Evolutionary conservation across 805 yeast species (phyloP).

Genomic region (Torulaspora indica): DNA sequence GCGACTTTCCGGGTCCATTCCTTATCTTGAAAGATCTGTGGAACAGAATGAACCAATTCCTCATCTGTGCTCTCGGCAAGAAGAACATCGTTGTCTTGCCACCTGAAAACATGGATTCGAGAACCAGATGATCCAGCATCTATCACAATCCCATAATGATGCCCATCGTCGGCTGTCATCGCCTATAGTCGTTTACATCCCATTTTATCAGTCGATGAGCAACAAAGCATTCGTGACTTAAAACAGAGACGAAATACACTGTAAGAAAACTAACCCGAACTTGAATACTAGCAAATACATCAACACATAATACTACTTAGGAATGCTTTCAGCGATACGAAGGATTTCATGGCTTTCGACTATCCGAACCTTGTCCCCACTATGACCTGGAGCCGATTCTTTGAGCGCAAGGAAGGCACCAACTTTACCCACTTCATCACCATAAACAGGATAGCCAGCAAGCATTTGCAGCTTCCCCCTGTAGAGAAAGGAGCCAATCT

Average conservation of each 20-base stretch:
- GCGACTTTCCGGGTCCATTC: constrained; percentile 67
- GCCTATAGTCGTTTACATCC: not conserved
- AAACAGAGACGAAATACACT: not conserved
- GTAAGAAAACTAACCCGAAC: not conserved
- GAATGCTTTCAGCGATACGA: constrained; percentile 15
- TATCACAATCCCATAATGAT: constrained; percentile 74
- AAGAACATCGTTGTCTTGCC: constrained; percentile 52
- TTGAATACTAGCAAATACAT: not conserved
- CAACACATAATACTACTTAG: not conserved
- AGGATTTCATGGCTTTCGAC: constrained; percentile 32
- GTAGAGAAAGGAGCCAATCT: constrained; percentile 35
- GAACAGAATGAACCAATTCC: constrained; percentile 51
- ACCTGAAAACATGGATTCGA: constrained; percentile 73
- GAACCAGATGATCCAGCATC: constrained; percentile 98
- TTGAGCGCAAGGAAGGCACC: constrained; percentile 44
- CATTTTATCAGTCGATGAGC: not conserved
- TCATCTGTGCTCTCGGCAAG: constrained; percentile 18
- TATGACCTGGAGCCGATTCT: constrained; percentile 11
- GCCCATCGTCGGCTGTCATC: constrained; percentile 8
- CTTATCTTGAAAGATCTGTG: constrained; percentile 56
- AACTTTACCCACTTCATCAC: constrained; percentile 59
- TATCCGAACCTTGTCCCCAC: constrained; percentile 28
- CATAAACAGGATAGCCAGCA: constrained; percentile 49
- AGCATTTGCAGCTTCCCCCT: constrained; percentile 35
- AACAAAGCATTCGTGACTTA: not conserved